Base-by-base conservation (phyloP, 2,329 filamentous ascomycete genomes). In the Pyrenophora teres region DNA sequence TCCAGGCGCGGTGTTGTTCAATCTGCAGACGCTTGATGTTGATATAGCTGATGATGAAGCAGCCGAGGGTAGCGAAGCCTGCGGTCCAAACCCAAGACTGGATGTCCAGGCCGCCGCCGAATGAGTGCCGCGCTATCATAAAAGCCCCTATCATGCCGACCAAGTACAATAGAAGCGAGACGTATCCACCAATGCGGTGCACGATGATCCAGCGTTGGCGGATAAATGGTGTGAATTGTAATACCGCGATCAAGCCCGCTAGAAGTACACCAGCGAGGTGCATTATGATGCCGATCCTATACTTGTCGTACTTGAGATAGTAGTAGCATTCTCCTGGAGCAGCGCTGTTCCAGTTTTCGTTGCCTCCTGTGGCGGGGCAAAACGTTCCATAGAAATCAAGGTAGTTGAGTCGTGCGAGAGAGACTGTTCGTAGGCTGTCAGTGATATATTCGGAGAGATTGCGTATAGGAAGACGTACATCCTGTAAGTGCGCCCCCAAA, bases 11-110 rank as follows among this genome's bases (percentile, higher is more conserved):
- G 6, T 79, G 62, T 43, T 67, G 64, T 38, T 68, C 63, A 15
- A 88, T 83, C 62, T 86, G 83, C 2, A 86, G 68, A 2, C 75
- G 72, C 65, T 82, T 85, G 66, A 87, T 80, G 55, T 85, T 85
- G 64, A 80, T 73, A 27, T 78, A 79, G 1, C 83, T 80, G 37
- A 86, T 52, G 0, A 63, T 54, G 19, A 83, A 65, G 8, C 76
- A 74, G 1, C 67, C 56, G 0, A 79, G 66, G 2, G 81, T 81
- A 7, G 77, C 62, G 25, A 83, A 73, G 1, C 70, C 77, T 0
- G 83, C 61, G 0, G 77, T 45, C 0, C 78, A 78, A 0, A 80
- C 65, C 1, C 63, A 75, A 0, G 70, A 65, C 59, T 85, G 83
- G 2, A 78, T 77, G 2, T 79, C 77, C 0, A 84, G 36, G 0